A percentile compares a stretch with the other conserved stretches of the same genome.
Evolutionary conservation across 441 rosid genomes (phyloP).

Genomic region (Pelargonium myrrhifolium): DNA sequence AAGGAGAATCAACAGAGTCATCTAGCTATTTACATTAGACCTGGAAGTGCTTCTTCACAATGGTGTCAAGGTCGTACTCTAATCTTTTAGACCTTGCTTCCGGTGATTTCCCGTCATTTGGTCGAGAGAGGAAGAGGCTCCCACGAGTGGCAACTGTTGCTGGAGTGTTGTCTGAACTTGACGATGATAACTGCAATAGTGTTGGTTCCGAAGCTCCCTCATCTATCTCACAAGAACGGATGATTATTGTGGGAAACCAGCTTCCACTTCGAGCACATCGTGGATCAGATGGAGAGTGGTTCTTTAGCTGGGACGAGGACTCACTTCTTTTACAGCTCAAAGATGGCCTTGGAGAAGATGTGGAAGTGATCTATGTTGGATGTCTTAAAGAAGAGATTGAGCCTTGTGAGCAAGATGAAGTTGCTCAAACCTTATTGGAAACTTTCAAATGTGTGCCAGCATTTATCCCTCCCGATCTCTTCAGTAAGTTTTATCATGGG

Average conservation of each 20-base stretch:
- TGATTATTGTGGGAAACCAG: slow-evolving; percentile 82
- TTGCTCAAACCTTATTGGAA: slow-evolving; percentile 68
- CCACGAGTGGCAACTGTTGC: slow-evolving; percentile 72
- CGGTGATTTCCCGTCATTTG: slow-evolving; percentile 45
- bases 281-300: slow-evolving; percentile 39
- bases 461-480: slow-evolving; percentile 59
- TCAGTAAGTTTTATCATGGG: slow-evolving; percentile 72
- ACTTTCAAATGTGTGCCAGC: slow-evolving; percentile 87
- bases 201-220: slow-evolving; percentile 79
- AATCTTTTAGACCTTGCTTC: slow-evolving; percentile 83
- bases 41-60: slow-evolving; percentile 19
- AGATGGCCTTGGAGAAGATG: slow-evolving; percentile 79
- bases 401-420: slow-evolving; percentile 58
- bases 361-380: slow-evolving; percentile 77
- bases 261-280: slow-evolving; percentile 63
- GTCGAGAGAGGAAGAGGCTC: slow-evolving; percentile 56
- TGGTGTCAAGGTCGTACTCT: slow-evolving; percentile 83
- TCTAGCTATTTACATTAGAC: slow-evolving; percentile 13
- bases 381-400: slow-evolving; percentile 62
- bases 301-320: slow-evolving; percentile 78
- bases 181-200: slow-evolving; percentile 59
- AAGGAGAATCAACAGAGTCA: slow-evolving; percentile 7
- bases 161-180: slow-evolving; percentile 63
- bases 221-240: slow-evolving; percentile 55
- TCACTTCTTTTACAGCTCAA: slow-evolving; percentile 80